phyloP scores from a whole-genome alignment of 257 asterid species.

The Ocimum tenuiflorum region DNA sequence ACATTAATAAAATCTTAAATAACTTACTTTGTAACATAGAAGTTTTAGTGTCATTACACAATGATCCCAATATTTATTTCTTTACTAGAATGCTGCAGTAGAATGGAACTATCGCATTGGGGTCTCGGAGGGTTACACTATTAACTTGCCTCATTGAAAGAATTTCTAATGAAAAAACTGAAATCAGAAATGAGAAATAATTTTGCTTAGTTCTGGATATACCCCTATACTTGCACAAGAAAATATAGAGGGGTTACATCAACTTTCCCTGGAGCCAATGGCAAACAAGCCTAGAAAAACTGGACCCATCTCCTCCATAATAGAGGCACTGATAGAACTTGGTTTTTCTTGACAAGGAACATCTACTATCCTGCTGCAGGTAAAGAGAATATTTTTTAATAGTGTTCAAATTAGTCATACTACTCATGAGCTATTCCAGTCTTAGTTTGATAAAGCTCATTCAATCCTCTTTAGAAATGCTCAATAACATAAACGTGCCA shows the following conservation, averaged over 20 bases:
- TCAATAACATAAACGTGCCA: too few species aligned
- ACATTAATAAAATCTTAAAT: background rate
- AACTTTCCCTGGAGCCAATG: background rate
- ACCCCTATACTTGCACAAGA: background rate
- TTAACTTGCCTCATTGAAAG: background rate
- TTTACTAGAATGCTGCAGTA: background rate
- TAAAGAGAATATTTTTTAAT: background rate
- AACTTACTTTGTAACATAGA: background rate
- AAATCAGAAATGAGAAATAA: background rate
- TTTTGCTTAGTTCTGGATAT: background rate
- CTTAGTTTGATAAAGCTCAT: too few species aligned
- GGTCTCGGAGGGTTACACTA: conserved; percentile 2
- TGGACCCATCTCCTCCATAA: background rate
- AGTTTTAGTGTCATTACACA: background rate
- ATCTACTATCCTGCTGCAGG: background rate
- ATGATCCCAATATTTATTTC: background rate
- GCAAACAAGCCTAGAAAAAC: background rate
- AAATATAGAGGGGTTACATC: background rate
- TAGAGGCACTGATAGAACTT: background rate
- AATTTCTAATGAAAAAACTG: background rate
- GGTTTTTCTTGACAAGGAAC: background rate
- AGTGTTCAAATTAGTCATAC: too few species aligned
- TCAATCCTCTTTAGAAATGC: too few species aligned
- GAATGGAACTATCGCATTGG: background rate
- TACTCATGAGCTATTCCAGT: too few species aligned